A percentile compares a stretch with the other conserved stretches of the same genome.
phyloP scores from a whole-genome alignment of 352 stramenopile genomes.

The Pythium myriotylum region DNA sequence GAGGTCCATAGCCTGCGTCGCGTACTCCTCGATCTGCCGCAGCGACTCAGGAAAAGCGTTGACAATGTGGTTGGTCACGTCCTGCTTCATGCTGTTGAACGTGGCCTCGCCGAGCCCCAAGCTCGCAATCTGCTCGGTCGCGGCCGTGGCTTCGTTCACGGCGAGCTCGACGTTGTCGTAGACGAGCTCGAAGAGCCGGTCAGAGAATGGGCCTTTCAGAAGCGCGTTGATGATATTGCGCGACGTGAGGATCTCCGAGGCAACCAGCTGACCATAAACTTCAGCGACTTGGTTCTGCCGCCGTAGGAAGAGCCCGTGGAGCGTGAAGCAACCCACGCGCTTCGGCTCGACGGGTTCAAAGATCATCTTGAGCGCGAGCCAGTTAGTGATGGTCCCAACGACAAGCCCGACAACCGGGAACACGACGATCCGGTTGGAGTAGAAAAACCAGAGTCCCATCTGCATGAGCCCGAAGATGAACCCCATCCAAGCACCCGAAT shows the following conservation, averaged over 20 bases:
- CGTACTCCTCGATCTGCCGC: conserved; percentile 93
- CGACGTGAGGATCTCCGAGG: conserved; percentile 83
- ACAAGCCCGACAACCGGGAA: conserved; percentile 92
- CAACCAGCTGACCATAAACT: conserved; percentile 87
- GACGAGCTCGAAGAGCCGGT: conserved; percentile 84
- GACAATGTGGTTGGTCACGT: conserved; percentile 87
- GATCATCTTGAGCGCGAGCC: conserved; percentile 93
- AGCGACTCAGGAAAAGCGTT: conserved; percentile 88
- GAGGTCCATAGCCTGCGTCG: conserved; percentile 90
- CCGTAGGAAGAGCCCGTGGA: conserved; percentile 95
- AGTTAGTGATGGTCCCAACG: conserved; percentile 96
- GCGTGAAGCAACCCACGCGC: conserved; percentile 74
- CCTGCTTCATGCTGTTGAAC: conserved; percentile 85
- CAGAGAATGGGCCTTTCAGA: conserved; percentile 83
- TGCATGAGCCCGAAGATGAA: conserved; percentile 86
- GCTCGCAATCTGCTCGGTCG: conserved; percentile 85
- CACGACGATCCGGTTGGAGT: conserved; percentile 78
- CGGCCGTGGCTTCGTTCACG: conserved; percentile 72
- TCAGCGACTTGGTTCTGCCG: conserved; percentile 91
- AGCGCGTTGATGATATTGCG: conserved; percentile 90
- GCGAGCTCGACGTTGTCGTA: conserved; percentile 86
- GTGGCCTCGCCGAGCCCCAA: conserved; percentile 81
- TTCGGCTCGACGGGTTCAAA: conserved; percentile 90
- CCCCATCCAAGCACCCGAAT: conserved; percentile 91
- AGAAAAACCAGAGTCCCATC: conserved; percentile 90